These are phyloP conservation scores for Cladophialophora carrionii DNA, from an alignment of 2,329 filamentous ascomycete genomes.

Conservation along the genomic window DNA sequence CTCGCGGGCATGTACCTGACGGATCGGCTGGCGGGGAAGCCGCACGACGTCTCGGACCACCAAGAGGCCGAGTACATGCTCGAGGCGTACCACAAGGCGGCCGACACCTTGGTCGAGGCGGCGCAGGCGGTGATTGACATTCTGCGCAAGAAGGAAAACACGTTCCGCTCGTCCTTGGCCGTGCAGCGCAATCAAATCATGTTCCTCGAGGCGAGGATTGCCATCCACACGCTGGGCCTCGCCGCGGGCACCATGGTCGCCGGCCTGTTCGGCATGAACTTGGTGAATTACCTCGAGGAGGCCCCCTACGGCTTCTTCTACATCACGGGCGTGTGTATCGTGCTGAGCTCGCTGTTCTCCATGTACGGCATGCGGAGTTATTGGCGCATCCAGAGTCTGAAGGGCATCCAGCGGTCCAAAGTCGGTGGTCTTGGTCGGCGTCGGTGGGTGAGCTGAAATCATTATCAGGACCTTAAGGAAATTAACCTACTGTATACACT, in stretches of 20 bases:
- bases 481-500: too few species aligned
- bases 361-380: conserved; percentile 40
- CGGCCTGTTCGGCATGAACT: conserved; percentile 47
- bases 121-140: conserved; percentile 39
- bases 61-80: conserved; percentile 47
- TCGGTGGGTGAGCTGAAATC: not conserved
- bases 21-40: conserved; percentile 41
- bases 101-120: conserved; percentile 43
- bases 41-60: conserved; percentile 42
- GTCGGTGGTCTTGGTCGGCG: not conserved
- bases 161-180: conserved; percentile 42
- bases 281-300: conserved; percentile 46
- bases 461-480: too few species aligned
- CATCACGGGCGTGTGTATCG: conserved; percentile 32
- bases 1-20: conserved; percentile 46
- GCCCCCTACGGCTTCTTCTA: conserved; percentile 40
- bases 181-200: conserved; percentile 48
- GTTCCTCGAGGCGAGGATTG: conserved; percentile 45
- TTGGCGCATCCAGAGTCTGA: conserved; percentile 37
- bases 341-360: conserved; percentile 38
- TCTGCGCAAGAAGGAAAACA: conserved; percentile 43
- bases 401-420: conserved; percentile 21
- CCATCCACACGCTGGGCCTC: conserved; percentile 46
- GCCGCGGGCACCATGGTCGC: conserved; percentile 45
- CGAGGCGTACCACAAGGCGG: conserved; percentile 46